These are phyloP conservation scores for Pseudogymnoascus sp. DNA, from an alignment of 2,329 filamentous ascomycete species.

Conservation along the genomic window DNA sequence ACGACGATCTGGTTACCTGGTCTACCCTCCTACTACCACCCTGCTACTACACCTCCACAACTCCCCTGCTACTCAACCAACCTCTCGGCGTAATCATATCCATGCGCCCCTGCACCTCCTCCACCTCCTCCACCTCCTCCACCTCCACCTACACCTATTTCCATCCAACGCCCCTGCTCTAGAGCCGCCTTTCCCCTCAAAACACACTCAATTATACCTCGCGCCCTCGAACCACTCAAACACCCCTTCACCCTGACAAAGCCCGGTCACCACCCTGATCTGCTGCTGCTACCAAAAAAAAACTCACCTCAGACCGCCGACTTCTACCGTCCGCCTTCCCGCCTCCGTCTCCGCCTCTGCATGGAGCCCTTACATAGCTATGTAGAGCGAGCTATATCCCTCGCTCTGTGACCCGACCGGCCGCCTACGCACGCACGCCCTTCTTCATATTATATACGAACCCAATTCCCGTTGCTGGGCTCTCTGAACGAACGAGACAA, in stretches of 20 bases:
- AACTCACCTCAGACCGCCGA: not conserved
- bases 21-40: not conserved
- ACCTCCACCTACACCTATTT: not conserved
- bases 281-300: not conserved
- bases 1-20: not conserved
- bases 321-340: not conserved
- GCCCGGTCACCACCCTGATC: not conserved
- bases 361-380: not conserved
- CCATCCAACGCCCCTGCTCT: not conserved
- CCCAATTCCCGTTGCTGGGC: not conserved
- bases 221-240: not conserved
- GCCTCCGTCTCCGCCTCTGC: not conserved
- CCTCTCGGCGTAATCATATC: not conserved
- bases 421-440: not conserved
- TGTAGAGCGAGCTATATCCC: not conserved
- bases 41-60: no score
- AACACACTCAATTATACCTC: not conserved
- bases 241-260: not conserved
- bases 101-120: not conserved
- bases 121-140: not conserved
- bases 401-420: not conserved
- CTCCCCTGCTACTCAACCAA: not conserved
- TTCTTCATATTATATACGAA: not conserved
- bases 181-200: not conserved
- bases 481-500: not conserved